phyloP scores from a whole-genome alignment of 2,329 filamentous ascomycete genomes.

The Colletotrichum sp. region DNA sequence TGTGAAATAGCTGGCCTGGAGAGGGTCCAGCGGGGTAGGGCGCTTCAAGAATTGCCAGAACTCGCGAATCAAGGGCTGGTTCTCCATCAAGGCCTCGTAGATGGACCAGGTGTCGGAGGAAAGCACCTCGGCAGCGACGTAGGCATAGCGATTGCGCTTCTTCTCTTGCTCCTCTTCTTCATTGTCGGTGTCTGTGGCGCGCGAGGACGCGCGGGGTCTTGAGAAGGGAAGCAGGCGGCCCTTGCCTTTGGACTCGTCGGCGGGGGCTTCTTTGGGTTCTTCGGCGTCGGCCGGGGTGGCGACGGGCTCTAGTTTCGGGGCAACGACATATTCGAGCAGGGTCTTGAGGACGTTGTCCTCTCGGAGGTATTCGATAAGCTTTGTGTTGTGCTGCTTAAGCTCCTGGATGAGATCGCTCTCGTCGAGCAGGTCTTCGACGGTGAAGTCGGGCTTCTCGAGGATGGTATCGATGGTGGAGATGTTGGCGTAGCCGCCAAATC shows the following conservation, averaged over 20 bases:
- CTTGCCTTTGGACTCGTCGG: constrained; percentile 49
- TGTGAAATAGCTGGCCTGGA: constrained; percentile 97
- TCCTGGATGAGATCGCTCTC: constrained; percentile 97
- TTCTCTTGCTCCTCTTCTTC: constrained; percentile 83
- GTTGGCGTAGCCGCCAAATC: constrained; percentile 98
- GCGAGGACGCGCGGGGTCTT: constrained; percentile 59
- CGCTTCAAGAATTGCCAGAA: constrained; percentile 93
- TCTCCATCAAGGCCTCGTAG: constrained; percentile 88
- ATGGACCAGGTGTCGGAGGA: constrained; percentile 98
- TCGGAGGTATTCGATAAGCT: constrained; percentile 94
- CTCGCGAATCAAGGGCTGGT: constrained; percentile 74
- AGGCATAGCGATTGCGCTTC: constrained; percentile 91
- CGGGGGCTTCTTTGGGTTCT: constrained; percentile 38
- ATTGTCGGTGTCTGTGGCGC: constrained; percentile 50
- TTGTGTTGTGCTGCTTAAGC: constrained; percentile 97
- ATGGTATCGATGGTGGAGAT: constrained; percentile 96
- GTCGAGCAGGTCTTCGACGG: constrained; percentile 93
- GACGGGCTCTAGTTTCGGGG: constrained; percentile 69
- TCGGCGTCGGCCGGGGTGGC: constrained; percentile 55
- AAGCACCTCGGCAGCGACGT: constrained; percentile 89
- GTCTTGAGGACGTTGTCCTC: constrained; percentile 84
- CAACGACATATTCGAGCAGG: constrained; percentile 90
- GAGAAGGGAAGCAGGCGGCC: constrained; percentile 51
- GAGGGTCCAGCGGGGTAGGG: constrained; percentile 84
- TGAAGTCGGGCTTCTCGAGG: constrained; percentile 95